Conservation (phyloP, 768 basidiomycete species). For the Mycena epipterygia region DNA sequence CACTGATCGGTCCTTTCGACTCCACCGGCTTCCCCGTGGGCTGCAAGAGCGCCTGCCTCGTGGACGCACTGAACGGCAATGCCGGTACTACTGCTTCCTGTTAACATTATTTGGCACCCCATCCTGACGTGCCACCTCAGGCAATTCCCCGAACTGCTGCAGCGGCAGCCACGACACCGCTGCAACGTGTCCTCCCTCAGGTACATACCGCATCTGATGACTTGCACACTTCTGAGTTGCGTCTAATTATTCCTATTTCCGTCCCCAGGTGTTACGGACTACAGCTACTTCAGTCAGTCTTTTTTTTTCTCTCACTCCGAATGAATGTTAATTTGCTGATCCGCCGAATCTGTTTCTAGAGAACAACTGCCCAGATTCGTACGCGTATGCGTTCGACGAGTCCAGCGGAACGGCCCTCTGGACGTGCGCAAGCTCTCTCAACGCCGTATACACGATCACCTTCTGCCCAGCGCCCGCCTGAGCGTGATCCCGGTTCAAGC, state of each 20-base stretch:
- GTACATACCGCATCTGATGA: not conserved
- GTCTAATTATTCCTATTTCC: not conserved
- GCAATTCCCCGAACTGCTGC: constrained; percentile 35
- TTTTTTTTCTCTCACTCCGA: not conserved
- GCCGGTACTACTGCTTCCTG: not conserved
- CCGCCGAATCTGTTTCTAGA: constrained; percentile 28
- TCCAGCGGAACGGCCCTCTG: constrained; percentile 60
- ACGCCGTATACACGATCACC: constrained; percentile 39
- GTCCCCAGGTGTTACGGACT: constrained; percentile 28
- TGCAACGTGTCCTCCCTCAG: constrained; percentile 35
- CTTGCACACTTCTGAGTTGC: not conserved
- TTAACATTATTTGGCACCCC: not conserved
- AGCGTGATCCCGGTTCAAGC: too few species aligned
- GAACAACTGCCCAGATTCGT: constrained; percentile 52
- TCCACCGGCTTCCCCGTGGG: constrained; percentile 53
- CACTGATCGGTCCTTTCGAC: constrained; percentile 55
- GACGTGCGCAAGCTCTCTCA: constrained; percentile 51
- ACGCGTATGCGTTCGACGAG: constrained; percentile 65
- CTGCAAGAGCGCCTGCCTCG: constrained; percentile 41
- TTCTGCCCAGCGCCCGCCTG: too few species aligned
- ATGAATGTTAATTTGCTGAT: not conserved
- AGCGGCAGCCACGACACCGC: constrained; percentile 27
- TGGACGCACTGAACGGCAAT: constrained; percentile 20
- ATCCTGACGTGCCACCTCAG: not conserved
- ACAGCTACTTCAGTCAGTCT: constrained; percentile 37